These are phyloP conservation scores for Purshia tridentata DNA, from an alignment of 306 rosid species.

Conservation along the genomic window DNA sequence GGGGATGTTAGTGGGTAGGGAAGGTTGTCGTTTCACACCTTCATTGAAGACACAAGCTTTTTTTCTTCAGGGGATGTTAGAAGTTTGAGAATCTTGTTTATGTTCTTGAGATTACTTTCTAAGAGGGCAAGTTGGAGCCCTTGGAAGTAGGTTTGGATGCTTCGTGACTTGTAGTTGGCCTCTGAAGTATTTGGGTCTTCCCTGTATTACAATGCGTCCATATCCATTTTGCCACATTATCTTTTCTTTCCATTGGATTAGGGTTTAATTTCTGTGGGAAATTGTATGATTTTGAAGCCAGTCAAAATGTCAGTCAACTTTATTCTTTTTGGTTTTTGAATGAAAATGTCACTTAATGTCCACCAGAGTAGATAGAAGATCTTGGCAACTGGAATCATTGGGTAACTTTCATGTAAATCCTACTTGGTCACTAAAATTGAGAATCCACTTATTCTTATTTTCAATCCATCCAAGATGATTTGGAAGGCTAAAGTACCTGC, in stretches of 20 bases:
- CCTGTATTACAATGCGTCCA: no score
- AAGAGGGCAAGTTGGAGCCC: neutral
- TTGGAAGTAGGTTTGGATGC: neutral
- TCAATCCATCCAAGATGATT: neutral
- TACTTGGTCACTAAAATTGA: no score
- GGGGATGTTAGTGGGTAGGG: no score
- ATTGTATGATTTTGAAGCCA: neutral
- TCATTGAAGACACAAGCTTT: no score
- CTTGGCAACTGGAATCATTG: neutral
- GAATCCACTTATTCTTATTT: neutral
- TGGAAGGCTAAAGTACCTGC: neutral
- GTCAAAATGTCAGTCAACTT: neutral
- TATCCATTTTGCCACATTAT: no score
- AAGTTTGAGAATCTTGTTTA: neutral
- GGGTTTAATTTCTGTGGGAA: neutral
- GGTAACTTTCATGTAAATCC: neutral
- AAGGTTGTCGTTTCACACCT: no score
- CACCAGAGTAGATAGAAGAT: neutral
- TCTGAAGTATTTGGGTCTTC: neutral
- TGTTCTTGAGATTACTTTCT: neutral
- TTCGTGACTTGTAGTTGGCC: neutral
- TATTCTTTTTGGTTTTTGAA: neutral
- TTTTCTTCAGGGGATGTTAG: no score
- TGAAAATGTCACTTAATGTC: neutral
- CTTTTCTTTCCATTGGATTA: neutral